phyloP scores from a whole-genome alignment of 352 stramenopile species.

The Globisporangium acanthophoron region DNA sequence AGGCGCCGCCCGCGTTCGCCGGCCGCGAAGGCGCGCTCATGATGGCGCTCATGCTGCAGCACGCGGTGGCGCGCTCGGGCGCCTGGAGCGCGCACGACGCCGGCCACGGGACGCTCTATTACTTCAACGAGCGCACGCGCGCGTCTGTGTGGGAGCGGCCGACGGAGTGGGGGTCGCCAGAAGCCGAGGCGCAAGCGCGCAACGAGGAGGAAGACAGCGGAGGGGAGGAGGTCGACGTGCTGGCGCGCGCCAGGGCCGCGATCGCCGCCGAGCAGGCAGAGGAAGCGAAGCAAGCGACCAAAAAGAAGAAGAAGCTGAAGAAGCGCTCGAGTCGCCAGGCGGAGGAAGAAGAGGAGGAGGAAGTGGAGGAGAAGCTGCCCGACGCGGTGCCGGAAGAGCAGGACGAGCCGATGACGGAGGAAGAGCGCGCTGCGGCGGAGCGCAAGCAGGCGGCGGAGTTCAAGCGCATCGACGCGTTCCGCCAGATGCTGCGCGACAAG shows the following conservation, averaged over 20 bases:
- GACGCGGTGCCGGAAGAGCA: neutral
- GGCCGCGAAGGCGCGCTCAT: constrained; percentile 65
- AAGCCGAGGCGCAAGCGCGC: constrained; percentile 14
- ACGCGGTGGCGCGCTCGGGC: constrained; percentile 55
- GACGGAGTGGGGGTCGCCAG: constrained; percentile 39
- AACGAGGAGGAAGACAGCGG: constrained; percentile 14
- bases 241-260: too few relatives aligned
- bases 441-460: constrained; percentile 30
- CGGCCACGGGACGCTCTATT: constrained; percentile 70
- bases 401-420: constrained; percentile 1
- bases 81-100: constrained; percentile 70
- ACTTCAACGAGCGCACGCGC: constrained; percentile 70
- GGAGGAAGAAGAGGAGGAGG: constrained; percentile 12
- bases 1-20: constrained; percentile 37
- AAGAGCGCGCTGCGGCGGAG: constrained; percentile 27
- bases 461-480: constrained; percentile 55
- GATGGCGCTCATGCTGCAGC: constrained; percentile 82
- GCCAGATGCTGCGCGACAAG: constrained; percentile 72
- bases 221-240: neutral
- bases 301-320: too few relatives aligned
- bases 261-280: too few relatives aligned
- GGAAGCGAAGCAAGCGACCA: too few relatives aligned
- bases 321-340: too few relatives aligned
- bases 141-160: constrained; percentile 69
- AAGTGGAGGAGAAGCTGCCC: constrained; percentile 17